Percentiles rank a stretch among this genome's conserved stretches.
These are phyloP conservation scores for Spergularia marina DNA, from an alignment of 148 eudicot genomes.

Conservation along the genomic window DNA sequence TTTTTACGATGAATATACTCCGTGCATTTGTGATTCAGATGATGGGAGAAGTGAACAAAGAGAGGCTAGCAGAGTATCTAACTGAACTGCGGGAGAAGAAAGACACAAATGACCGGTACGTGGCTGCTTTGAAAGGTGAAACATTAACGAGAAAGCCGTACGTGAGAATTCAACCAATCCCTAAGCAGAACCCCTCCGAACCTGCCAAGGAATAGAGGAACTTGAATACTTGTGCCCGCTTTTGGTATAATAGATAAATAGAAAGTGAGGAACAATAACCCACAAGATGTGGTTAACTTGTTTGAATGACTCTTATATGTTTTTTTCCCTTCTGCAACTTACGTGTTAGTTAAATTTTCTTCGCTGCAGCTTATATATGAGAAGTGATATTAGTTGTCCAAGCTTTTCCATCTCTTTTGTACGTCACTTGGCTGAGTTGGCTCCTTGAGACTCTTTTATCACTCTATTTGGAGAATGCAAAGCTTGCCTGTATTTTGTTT, in stretches of 20 bases:
- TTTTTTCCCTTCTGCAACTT: not conserved
- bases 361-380: too few species aligned
- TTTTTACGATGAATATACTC: not conserved
- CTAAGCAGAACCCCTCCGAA: conserved; percentile 33
- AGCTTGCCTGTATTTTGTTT: too few species aligned
- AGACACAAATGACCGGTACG: conserved; percentile 84
- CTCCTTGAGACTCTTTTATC: too few species aligned
- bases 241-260: not conserved
- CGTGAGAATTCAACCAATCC: conserved; percentile 65
- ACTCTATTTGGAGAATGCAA: too few species aligned
- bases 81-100: conserved; percentile 91
- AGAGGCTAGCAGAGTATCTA: conserved; percentile 80
- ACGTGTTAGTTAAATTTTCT: too few species aligned
- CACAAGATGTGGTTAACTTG: not conserved
- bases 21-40: conserved; percentile 47
- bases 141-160: conserved; percentile 84
- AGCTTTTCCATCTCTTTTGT: too few species aligned
- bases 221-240: not conserved
- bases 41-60: conserved; percentile 86
- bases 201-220: conserved; percentile 32
- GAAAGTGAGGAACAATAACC: not conserved
- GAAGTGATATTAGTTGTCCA: too few species aligned
- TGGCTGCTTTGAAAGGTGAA: conserved; percentile 90
- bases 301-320: not conserved
- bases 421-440: too few species aligned